Percentiles rank a stretch among this genome's conserved stretches.
Conservation (phyloP, 768 basidiomycete genomes). For the Lentinula aciculospora region DNA sequence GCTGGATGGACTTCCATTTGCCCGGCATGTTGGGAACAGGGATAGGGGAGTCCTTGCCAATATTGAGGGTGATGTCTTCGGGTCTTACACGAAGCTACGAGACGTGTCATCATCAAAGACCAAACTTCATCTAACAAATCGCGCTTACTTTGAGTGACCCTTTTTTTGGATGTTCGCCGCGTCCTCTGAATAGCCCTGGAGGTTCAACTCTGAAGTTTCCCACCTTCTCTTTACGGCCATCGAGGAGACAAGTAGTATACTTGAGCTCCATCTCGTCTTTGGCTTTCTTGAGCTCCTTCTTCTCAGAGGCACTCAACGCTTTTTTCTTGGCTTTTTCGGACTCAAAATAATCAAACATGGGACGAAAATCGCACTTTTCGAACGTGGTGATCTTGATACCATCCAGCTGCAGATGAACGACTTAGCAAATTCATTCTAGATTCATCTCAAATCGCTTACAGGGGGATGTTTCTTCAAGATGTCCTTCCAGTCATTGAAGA, state of each 20-base stretch:
- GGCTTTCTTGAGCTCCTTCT: conserved; percentile 84
- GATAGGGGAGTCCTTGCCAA: conserved; percentile 66
- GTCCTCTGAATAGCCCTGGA: conserved; percentile 96
- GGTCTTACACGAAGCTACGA: conserved; percentile 79
- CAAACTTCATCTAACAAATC: neutral
- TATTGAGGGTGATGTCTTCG: conserved; percentile 95
- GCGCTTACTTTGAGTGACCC: conserved; percentile 80
- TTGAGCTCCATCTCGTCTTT: conserved; percentile 82
- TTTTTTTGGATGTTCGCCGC: conserved; percentile 98
- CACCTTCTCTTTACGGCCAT: conserved; percentile 96
- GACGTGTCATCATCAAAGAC: conserved; percentile 5
- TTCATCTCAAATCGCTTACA: conserved; percentile 41
- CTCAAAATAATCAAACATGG: conserved; percentile 92
- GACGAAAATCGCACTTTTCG: conserved; percentile 86
- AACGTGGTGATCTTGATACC: conserved; percentile 71
- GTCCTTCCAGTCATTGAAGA: conserved; percentile 85
- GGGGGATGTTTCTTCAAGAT: conserved; percentile 80
- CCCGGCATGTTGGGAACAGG: conserved; percentile 92
- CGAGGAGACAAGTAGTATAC: conserved; percentile 82
- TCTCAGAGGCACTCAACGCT: conserved; percentile 74
- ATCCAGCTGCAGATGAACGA: conserved; percentile 43
- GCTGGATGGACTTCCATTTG: conserved; percentile 80
- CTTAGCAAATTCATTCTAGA: conserved; percentile 1
- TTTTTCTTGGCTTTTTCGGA: conserved; percentile 92
- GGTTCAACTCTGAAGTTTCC: conserved; percentile 99